Evolutionary conservation across 2,329 filamentous ascomycete species (phyloP).

Genomic region (Fusarium coffeatum): DNA sequence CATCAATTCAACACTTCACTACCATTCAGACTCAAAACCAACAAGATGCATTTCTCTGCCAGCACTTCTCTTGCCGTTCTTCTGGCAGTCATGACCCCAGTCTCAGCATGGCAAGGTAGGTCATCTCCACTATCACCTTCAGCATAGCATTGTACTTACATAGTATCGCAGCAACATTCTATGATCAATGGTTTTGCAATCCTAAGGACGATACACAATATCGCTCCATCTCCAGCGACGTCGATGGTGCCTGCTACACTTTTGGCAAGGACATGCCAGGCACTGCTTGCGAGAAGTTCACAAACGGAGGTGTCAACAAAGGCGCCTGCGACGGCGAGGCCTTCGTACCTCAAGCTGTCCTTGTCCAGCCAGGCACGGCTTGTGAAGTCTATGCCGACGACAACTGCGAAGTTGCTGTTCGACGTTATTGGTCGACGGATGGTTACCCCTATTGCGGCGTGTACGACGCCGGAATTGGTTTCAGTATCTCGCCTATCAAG

Average conservation of each 20-base stretch:
- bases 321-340: not conserved
- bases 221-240: not conserved
- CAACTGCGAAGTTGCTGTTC: not conserved
- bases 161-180: not conserved
- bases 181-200: not conserved
- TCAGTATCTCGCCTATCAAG: too few species aligned
- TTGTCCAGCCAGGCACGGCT: not conserved
- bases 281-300: not conserved
- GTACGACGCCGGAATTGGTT: too few species aligned
- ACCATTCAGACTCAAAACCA: not conserved
- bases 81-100: not conserved
- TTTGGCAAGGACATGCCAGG: not conserved
- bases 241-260: fast-evolving
- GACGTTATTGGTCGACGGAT: too few species aligned
- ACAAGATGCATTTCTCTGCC: not conserved
- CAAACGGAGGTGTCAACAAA: not conserved
- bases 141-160: not conserved
- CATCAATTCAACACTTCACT: fast-evolving
- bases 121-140: fast-evolving
- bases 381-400: not conserved
- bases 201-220: not conserved
- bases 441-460: too few species aligned
- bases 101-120: not conserved
- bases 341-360: not conserved
- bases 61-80: not conserved